Conservation (phyloP, 352 stramenopile genomes). For the Blastocystis sp. region DNA sequence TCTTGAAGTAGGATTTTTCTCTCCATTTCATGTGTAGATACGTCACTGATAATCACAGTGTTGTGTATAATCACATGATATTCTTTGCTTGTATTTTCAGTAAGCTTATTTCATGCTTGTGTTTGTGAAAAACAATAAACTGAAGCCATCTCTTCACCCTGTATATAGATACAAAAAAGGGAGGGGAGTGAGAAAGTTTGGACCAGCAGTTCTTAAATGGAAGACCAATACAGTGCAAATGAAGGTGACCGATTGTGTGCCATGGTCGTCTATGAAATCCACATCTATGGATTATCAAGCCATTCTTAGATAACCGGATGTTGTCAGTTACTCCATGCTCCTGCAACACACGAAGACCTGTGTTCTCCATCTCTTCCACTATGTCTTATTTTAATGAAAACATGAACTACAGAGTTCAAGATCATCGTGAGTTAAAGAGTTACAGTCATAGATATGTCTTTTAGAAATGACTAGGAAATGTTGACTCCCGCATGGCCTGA, state of each 20-base stretch:
- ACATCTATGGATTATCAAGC: background rate
- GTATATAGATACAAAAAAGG: background rate
- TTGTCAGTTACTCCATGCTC: background rate
- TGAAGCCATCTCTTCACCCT: background rate
- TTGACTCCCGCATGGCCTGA: slow-evolving; percentile 2
- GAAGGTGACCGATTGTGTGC: slow-evolving; percentile 10
- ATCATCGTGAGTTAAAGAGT: background rate
- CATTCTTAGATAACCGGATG: background rate
- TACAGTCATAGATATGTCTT: slow-evolving; percentile 8
- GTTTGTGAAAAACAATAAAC: background rate
- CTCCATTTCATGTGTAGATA: background rate
- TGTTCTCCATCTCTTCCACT: background rate
- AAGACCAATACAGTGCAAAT: slow-evolving; percentile 29
- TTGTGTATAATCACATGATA: background rate
- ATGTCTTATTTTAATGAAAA: background rate
- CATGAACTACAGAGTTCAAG: background rate
- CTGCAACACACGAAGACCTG: background rate
- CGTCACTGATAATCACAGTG: background rate
- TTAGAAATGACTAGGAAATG: slow-evolving; percentile 32
- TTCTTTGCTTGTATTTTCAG: background rate
- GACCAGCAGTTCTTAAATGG: slow-evolving; percentile 7
- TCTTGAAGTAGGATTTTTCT: background rate
- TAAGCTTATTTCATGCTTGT: background rate
- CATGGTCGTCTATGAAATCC: slow-evolving; percentile 23
- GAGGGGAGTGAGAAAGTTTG: slow-evolving; percentile 1